Conservation (phyloP, 2,329 filamentous ascomycete genomes). For the Diplodia scrobiculata region DNA sequence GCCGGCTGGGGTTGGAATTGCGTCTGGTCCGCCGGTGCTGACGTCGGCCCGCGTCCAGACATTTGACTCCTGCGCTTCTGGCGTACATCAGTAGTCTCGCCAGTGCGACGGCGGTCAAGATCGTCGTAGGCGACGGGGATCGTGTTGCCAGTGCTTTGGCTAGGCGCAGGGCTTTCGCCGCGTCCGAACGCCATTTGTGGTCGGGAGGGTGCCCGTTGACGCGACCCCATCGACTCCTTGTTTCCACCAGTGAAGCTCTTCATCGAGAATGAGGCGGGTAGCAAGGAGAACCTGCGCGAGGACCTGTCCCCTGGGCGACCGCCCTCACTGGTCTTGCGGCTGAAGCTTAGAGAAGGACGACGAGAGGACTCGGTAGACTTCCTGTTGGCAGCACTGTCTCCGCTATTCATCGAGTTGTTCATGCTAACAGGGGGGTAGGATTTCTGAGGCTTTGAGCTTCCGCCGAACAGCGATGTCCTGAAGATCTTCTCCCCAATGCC, state of each 20-base stretch:
- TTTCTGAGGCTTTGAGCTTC: slow-evolving; percentile 59
- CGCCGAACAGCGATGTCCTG: slow-evolving; percentile 79
- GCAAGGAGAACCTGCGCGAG: slow-evolving; percentile 54
- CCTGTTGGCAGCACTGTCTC: slow-evolving; percentile 48
- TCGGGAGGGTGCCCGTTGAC: slow-evolving; percentile 39
- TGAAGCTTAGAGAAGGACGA: slow-evolving; percentile 55
- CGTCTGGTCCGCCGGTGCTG: slow-evolving; percentile 43
- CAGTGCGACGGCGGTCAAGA: slow-evolving; percentile 37
- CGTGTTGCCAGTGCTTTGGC: slow-evolving; percentile 49
- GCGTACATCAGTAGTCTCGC: slow-evolving; percentile 15
- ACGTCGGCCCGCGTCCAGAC: slow-evolving; percentile 36
- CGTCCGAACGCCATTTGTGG: slow-evolving; percentile 49
- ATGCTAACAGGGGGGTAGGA: slow-evolving; percentile 91
- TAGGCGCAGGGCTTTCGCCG: slow-evolving; percentile 49
- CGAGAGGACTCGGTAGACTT: slow-evolving; percentile 54
- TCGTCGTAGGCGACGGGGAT: slow-evolving; percentile 50
- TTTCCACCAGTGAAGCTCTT: slow-evolving; percentile 45
- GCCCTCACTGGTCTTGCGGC: slow-evolving; percentile 50
- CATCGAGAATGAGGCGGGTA: slow-evolving; percentile 54
- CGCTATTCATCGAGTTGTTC: slow-evolving; percentile 68
- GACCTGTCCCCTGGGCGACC: slow-evolving; percentile 41
- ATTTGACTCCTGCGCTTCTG: slow-evolving; percentile 24
- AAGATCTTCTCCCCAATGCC: slow-evolving; percentile 78
- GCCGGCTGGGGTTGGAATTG: slow-evolving; percentile 38
- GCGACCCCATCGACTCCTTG: slow-evolving; percentile 38